Conservation (phyloP, 1,284 basidiomycete species). For the Moesziomyces sp. region DNA sequence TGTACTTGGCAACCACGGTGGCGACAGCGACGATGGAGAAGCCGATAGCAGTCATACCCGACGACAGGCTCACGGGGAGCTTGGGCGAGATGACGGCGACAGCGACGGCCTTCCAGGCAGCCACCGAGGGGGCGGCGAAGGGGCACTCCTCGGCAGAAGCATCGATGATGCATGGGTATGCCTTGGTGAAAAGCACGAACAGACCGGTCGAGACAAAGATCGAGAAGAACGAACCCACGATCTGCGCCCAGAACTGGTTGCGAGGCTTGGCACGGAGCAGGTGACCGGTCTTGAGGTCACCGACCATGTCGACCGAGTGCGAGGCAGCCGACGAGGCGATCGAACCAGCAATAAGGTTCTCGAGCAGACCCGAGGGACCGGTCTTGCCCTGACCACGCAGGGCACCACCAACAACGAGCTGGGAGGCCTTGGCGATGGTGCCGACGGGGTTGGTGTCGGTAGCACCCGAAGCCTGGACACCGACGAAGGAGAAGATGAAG, state of each 20-base stretch:
- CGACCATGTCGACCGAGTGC: slow-evolving; percentile 77
- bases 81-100: slow-evolving; percentile 70
- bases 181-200: slow-evolving; percentile 69
- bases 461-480: slow-evolving; percentile 71
- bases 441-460: slow-evolving; percentile 63
- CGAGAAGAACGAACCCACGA: slow-evolving; percentile 64
- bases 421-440: slow-evolving; percentile 58
- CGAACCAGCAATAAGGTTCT: slow-evolving; percentile 74
- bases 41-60: slow-evolving; percentile 76
- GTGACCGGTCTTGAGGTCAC: slow-evolving; percentile 79
- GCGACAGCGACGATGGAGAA: slow-evolving; percentile 72
- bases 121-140: slow-evolving; percentile 74
- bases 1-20: slow-evolving; percentile 73
- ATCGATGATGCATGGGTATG: slow-evolving; percentile 75
- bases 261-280: slow-evolving; percentile 76
- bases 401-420: slow-evolving; percentile 61
- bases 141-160: slow-evolving; percentile 70
- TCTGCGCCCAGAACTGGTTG: slow-evolving; percentile 75
- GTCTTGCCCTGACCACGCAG: slow-evolving; percentile 68
- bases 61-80: slow-evolving; percentile 46
- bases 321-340: slow-evolving; percentile 75
- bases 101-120: slow-evolving; percentile 76
- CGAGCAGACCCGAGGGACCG: slow-evolving; percentile 71
- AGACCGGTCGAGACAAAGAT: slow-evolving; percentile 53
- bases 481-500: slow-evolving; percentile 78